phyloP scores from a whole-genome alignment of 495 filamentous ascomycete genomes.

The Massariosphaeria phaeospora region DNA sequence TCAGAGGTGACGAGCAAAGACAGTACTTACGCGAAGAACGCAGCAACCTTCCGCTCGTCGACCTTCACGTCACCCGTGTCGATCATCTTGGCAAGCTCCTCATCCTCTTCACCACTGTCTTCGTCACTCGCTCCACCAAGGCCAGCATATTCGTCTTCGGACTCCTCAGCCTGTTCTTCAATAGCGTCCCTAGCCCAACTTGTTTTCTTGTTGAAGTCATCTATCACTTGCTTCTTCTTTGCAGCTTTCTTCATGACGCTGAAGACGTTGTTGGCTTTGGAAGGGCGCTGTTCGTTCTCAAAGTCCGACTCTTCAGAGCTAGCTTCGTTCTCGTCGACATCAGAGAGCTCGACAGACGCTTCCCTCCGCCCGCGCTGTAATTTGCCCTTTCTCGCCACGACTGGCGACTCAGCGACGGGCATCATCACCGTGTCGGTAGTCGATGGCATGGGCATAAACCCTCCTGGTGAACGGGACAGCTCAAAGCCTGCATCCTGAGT shows the following conservation, averaged over 20 bases:
- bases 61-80: conserved; percentile 69
- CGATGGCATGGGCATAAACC: conserved; percentile 53
- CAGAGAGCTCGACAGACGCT: conserved; percentile 33
- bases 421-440: conserved; percentile 66
- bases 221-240: conserved; percentile 47
- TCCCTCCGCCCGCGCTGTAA: conserved; percentile 48
- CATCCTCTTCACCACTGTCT: conserved; percentile 67
- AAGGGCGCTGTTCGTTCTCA: conserved; percentile 34
- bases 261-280: conserved; percentile 61
- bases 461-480: conserved; percentile 52
- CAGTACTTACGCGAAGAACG: conserved; percentile 76
- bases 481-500: conserved; percentile 83
- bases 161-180: conserved; percentile 92
- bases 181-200: conserved; percentile 84
- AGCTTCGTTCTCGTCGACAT: conserved; percentile 40
- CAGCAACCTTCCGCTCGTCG: conserved; percentile 75
- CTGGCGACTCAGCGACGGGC: conserved; percentile 54
- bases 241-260: conserved; percentile 68
- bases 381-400: conserved; percentile 55
- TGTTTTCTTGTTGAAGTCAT: conserved; percentile 73
- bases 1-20: background rate
- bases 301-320: conserved; percentile 31
- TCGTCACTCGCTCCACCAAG: conserved; percentile 88
- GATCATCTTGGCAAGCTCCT: conserved; percentile 78
- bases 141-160: conserved; percentile 96